phyloP scores from a whole-genome alignment of 495 filamentous ascomycete species.

The Staphylotrichum longicolle region DNA sequence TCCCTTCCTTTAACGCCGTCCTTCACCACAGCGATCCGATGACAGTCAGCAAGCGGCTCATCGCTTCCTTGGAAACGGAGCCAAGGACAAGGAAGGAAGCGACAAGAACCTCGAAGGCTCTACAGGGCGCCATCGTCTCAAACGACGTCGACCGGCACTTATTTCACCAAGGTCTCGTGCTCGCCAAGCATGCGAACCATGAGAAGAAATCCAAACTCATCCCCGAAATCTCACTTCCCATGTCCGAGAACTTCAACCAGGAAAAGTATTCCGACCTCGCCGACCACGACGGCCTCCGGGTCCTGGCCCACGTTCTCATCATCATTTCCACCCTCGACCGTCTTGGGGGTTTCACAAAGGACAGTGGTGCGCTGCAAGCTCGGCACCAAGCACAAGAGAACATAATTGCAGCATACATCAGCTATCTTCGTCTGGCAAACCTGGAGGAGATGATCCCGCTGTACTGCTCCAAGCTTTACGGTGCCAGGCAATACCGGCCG shows the following conservation, averaged over 20 bases:
- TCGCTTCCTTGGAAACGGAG: slow-evolving; percentile 51
- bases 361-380: slow-evolving; percentile 30
- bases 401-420: slow-evolving; percentile 76
- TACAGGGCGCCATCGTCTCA: slow-evolving; percentile 65
- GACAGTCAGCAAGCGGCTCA: slow-evolving; percentile 48
- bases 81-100: slow-evolving; percentile 49
- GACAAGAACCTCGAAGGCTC: slow-evolving; percentile 56
- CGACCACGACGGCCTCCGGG: slow-evolving; percentile 58
- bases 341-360: slow-evolving; percentile 44
- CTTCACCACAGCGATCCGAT: slow-evolving; percentile 52
- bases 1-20: slow-evolving; percentile 51
- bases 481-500: slow-evolving; percentile 45
- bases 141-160: slow-evolving; percentile 56
- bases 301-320: slow-evolving; percentile 60
- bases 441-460: slow-evolving; percentile 75
- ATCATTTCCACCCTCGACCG: slow-evolving; percentile 50
- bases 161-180: slow-evolving; percentile 55
- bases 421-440: slow-evolving; percentile 65
- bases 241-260: slow-evolving; percentile 35
- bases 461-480: slow-evolving; percentile 75
- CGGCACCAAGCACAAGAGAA: slow-evolving; percentile 52
- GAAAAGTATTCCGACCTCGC: slow-evolving; percentile 47
- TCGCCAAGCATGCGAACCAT: slow-evolving; percentile 54
- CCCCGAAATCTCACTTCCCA: slow-evolving; percentile 30
- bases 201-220: slow-evolving; percentile 50